A percentile compares a stretch with the other conserved stretches of the same genome.
phyloP scores from a whole-genome alignment of 2,329 filamentous ascomycete genomes.

The Microcyclospora tardicrescens region DNA sequence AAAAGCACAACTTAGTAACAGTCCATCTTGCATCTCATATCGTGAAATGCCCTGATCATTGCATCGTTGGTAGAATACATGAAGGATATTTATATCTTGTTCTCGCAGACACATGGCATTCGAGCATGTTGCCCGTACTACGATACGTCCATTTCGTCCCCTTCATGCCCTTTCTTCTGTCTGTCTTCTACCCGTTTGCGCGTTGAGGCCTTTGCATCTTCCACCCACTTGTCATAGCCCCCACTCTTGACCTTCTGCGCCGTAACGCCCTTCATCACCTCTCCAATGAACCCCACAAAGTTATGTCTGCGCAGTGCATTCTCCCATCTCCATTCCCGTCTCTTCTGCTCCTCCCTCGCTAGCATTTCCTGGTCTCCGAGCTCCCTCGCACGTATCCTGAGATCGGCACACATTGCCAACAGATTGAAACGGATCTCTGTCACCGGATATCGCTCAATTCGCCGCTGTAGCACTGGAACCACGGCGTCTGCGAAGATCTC shows the following conservation, averaged over 20 bases:
- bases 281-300: slow-evolving; percentile 89
- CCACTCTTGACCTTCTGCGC: slow-evolving; percentile 53
- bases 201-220: slow-evolving; percentile 50
- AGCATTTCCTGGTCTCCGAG: slow-evolving; percentile 72
- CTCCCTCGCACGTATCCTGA: slow-evolving; percentile 62
- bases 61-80: too few relatives aligned
- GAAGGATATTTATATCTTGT: too few relatives aligned
- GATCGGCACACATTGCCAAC: slow-evolving; percentile 78
- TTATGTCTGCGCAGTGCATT: slow-evolving; percentile 86
- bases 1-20: too few relatives aligned
- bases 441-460: slow-evolving; percentile 72
- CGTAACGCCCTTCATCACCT: slow-evolving; percentile 81
- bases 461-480: slow-evolving; percentile 71
- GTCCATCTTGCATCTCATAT: too few relatives aligned
- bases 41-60: too few relatives aligned
- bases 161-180: slow-evolving; percentile 27
- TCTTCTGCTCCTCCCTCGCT: slow-evolving; percentile 68
- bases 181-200: slow-evolving; percentile 35
- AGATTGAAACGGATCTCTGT: slow-evolving; percentile 93
- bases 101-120: too few relatives aligned
- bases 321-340: slow-evolving; percentile 83
- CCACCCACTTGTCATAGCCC: slow-evolving; percentile 60
- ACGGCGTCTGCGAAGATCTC: slow-evolving; percentile 66
- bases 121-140: slow-evolving; percentile 4
- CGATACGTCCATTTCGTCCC: slow-evolving; percentile 28